Conservation (phyloP, 1,139 yeast species). For the Pichia sp. region DNA sequence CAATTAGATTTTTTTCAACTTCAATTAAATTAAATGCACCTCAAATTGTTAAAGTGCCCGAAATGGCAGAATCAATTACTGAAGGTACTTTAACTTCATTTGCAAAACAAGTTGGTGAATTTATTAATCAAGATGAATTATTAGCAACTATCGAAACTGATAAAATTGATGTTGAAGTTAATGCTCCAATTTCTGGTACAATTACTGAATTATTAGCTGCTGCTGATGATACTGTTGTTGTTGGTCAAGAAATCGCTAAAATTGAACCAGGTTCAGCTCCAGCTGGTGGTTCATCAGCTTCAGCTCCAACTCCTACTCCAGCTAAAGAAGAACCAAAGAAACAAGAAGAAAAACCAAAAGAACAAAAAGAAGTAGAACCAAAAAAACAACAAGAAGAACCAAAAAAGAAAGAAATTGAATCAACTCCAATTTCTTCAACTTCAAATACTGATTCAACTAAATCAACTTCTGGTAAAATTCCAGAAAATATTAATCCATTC, state of each 20-base stretch:
- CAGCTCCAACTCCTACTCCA: slow-evolving; percentile 26
- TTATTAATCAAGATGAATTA: slow-evolving; percentile 79
- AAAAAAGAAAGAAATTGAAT: slow-evolving; percentile 31
- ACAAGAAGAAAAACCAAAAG: slow-evolving; percentile 14
- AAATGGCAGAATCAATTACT: slow-evolving; percentile 97
- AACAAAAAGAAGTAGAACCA: slow-evolving; percentile 20
- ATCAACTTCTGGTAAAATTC: slow-evolving; percentile 28
- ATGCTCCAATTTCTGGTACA: slow-evolving; percentile 90
- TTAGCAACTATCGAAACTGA: slow-evolving; percentile 98
- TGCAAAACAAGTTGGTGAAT: slow-evolving; percentile 81
- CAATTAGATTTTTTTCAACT: slow-evolving; percentile 9
- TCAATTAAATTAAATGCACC: slow-evolving; percentile 9
- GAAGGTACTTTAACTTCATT: slow-evolving; percentile 91
- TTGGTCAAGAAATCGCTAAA: slow-evolving; percentile 88
- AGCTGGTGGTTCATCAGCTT: slow-evolving; percentile 49
- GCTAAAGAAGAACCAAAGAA: slow-evolving; percentile 21
- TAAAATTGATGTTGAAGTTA: slow-evolving; percentile 95
- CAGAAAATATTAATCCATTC: slow-evolving; percentile 38
- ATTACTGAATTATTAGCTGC: slow-evolving; percentile 75
- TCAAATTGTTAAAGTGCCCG: slow-evolving; percentile 78
- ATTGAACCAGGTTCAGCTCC: slow-evolving; percentile 89
- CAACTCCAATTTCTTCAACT: background rate
- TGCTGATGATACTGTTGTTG: slow-evolving; percentile 92
- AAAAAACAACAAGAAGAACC: slow-evolving; percentile 42
- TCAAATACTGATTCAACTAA: slow-evolving; percentile 16